A percentile compares a stretch with the other conserved stretches of the same genome.
These are phyloP conservation scores for Epichloe bromicola DNA, from an alignment of 2,329 filamentous ascomycete genomes.

Conservation along the genomic window DNA sequence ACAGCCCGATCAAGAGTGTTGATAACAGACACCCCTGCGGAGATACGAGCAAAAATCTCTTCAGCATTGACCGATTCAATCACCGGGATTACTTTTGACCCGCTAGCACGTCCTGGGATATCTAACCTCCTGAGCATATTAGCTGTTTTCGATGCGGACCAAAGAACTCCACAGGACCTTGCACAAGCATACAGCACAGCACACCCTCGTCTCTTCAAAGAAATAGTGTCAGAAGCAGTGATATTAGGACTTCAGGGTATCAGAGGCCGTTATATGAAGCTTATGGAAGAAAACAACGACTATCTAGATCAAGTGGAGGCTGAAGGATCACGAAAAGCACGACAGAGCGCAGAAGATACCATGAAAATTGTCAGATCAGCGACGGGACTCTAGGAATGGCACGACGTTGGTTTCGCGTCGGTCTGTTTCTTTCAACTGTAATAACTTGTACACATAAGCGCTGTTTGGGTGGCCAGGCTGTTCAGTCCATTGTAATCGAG, in stretches of 20 bases:
- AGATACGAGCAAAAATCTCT: conserved; percentile 58
- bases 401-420: background rate
- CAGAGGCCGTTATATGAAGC: conserved; percentile 39
- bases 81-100: conserved; percentile 59
- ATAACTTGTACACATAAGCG: background rate
- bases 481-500: background rate
- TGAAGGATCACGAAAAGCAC: conserved; percentile 48
- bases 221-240: conserved; percentile 46
- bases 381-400: conserved; percentile 31
- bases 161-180: conserved; percentile 27
- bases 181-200: conserved; percentile 25
- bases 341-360: conserved; percentile 43
- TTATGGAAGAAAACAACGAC: conserved; percentile 33
- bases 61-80: conserved; percentile 64
- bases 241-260: conserved; percentile 39
- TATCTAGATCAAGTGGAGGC: conserved; percentile 45
- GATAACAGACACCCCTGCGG: conserved; percentile 55
- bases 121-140: conserved; percentile 76
- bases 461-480: background rate
- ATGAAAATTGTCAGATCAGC: conserved; percentile 40
- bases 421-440: background rate
- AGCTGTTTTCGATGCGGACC: conserved; percentile 47
- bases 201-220: conserved; percentile 28
- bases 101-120: conserved; percentile 58
- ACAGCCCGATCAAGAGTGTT: conserved; percentile 66